These are phyloP conservation scores for Dipteronia sinensis DNA, from an alignment of 345 rosid species.

Conservation along the genomic window DNA sequence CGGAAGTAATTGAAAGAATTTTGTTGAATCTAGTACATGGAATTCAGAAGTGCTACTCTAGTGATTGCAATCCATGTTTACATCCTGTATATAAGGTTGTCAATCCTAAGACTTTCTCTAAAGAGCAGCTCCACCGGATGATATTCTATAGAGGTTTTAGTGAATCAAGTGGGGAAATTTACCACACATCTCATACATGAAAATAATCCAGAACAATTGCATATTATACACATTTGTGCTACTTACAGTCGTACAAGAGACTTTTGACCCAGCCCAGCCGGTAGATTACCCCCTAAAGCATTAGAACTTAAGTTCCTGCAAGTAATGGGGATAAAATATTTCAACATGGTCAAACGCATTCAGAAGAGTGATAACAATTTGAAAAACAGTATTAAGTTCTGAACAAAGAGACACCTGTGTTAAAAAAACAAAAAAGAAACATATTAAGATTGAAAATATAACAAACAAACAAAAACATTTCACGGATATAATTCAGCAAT, in stretches of 20 bases:
- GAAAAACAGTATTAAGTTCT: neutral
- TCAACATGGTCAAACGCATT: neutral
- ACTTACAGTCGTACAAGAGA: slow-evolving; percentile 81
- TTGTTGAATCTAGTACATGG: neutral
- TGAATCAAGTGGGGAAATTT: neutral
- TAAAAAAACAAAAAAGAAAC: neutral
- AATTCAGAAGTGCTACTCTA: neutral
- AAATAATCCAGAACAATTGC: neutral
- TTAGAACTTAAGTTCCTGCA: slow-evolving; percentile 87
- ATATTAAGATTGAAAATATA: neutral
- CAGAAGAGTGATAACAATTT: neutral
- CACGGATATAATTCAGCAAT: neutral
- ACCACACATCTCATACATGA: neutral
- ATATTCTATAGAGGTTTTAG: neutral
- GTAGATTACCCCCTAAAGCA: slow-evolving; percentile 68
- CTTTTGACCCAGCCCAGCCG: slow-evolving; percentile 75
- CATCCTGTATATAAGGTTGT: neutral
- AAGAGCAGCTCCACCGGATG: neutral
- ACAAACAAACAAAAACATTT: neutral
- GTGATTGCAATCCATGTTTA: neutral
- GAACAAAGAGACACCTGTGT: neutral
- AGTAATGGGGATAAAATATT: slow-evolving; percentile 10
- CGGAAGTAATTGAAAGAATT: neutral
- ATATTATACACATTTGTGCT: neutral
- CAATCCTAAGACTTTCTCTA: neutral